Evolutionary conservation across 2,329 filamentous ascomycete genomes (phyloP).

Genomic region (Colletotrichum musicola): DNA sequence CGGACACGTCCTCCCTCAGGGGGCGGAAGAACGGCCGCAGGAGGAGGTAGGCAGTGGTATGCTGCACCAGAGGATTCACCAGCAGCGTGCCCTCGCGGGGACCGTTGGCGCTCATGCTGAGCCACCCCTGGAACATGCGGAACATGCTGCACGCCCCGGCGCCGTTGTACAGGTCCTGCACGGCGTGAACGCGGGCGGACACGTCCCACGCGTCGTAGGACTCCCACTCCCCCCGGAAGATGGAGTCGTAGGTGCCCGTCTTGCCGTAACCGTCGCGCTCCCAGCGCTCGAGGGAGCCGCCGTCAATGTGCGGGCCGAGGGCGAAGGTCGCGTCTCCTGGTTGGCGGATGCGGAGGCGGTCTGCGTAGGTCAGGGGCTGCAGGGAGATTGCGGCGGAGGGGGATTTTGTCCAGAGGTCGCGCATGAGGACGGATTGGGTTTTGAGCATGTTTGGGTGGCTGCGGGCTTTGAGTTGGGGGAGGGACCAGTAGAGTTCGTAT

Average conservation of each 20-base stretch:
- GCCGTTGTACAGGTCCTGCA: constrained; percentile 83
- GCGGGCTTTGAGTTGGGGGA: constrained; percentile 76
- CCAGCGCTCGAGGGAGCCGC: constrained; percentile 82
- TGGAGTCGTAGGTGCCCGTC: constrained; percentile 76
- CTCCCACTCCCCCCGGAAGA: constrained; percentile 84
- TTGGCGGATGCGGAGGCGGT: constrained; percentile 77
- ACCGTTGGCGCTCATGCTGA: constrained; percentile 79
- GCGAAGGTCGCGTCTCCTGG: constrained; percentile 79
- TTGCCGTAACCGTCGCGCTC: constrained; percentile 76
- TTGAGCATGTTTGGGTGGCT: constrained; percentile 73
- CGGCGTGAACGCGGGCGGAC: constrained; percentile 74
- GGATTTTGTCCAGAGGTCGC: constrained; percentile 69
- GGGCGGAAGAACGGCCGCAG: constrained; percentile 86
- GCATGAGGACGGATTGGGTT: constrained; percentile 73
- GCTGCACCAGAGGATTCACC: constrained; percentile 82
- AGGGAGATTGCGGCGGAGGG: constrained; percentile 61
- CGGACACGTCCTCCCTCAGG: background rate
- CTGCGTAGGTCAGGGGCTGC: constrained; percentile 76
- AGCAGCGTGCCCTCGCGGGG: constrained; percentile 84
- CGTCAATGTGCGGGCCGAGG: constrained; percentile 79
- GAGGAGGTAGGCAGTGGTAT: constrained; percentile 83
- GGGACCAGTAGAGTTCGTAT: constrained; percentile 82
- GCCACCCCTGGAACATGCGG: constrained; percentile 91
- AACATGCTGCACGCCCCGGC: constrained; percentile 87
- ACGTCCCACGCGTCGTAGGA: constrained; percentile 86